These are phyloP conservation scores for Gonapodya prolifera DNA, from an alignment of 192 early-diverging fungal genomes.

Conservation along the genomic window DNA sequence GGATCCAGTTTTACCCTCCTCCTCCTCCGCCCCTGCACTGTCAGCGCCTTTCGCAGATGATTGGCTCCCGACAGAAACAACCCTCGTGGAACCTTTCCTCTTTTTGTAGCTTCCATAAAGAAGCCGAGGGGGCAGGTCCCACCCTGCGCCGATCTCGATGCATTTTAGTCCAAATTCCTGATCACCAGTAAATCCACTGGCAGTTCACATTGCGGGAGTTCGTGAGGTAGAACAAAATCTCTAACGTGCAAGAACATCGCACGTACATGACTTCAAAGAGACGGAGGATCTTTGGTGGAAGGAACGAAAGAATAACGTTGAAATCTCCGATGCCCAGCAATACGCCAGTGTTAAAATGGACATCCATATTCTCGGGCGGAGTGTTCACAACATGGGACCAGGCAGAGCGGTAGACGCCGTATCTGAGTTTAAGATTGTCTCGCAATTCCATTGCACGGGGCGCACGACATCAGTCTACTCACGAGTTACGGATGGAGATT, in stretches of 20 bases:
- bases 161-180: conserved; percentile 59
- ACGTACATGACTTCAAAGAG: conserved; percentile 58
- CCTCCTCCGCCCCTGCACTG: not conserved
- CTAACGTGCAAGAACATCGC: too few species aligned
- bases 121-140: not conserved
- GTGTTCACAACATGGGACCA: conserved; percentile 19
- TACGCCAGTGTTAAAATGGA: conserved; percentile 69
- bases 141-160: conserved; percentile 58
- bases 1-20: not conserved
- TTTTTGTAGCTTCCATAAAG: not conserved
- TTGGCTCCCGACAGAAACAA: not conserved
- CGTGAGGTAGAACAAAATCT: too few species aligned
- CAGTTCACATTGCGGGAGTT: too few species aligned
- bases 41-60: too few species aligned
- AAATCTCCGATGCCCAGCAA: conserved; percentile 65
- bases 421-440: not conserved
- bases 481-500: conserved; percentile 55
- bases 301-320: conserved; percentile 61
- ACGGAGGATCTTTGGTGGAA: conserved; percentile 57
- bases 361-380: conserved; percentile 47
- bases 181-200: conserved; percentile 58
- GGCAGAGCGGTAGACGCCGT: not conserved
- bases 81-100: not conserved
- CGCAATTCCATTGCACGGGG: conserved; percentile 17
- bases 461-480: conserved; percentile 41